Percentiles rank a stretch among this genome's conserved stretches.
Conservation (phyloP, 768 basidiomycete genomes). For the Agaricus blazei region DNA sequence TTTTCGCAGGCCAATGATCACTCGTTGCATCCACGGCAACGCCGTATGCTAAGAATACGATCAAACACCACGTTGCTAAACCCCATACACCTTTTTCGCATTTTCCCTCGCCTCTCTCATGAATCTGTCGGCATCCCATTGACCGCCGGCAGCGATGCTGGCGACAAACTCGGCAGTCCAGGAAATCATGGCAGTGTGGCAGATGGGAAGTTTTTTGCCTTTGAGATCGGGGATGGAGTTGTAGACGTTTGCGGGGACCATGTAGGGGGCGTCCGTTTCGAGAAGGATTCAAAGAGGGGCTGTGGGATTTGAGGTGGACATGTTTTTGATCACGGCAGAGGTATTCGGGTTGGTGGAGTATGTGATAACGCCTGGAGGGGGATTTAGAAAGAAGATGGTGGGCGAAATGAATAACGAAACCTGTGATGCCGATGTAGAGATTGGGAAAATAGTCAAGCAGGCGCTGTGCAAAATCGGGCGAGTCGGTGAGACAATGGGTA, state of each 20-base stretch:
- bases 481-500: constrained; percentile 85
- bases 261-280: constrained; percentile 86
- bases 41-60: no score
- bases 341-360: constrained; percentile 75
- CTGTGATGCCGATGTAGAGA: constrained; percentile 80
- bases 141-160: constrained; percentile 27
- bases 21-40: no score
- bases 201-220: constrained; percentile 62
- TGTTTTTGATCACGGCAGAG: constrained; percentile 53
- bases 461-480: constrained; percentile 65
- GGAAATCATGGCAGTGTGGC: constrained; percentile 77
- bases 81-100: constrained; percentile 57
- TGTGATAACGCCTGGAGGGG: constrained; percentile 54
- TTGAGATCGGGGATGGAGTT: constrained; percentile 44
- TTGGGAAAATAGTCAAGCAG: constrained; percentile 77
- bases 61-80: constrained; percentile 15
- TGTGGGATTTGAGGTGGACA: constrained; percentile 19
- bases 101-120: constrained; percentile 62
- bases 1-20: no score
- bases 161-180: constrained; percentile 82
- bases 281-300: constrained; percentile 49
- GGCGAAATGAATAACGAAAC: no score
- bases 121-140: constrained; percentile 51
- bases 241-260: constrained; percentile 78
- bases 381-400: no score